Percentiles rank a stretch among this genome's conserved stretches.
Evolutionary conservation across 129 eudicot genomes (phyloP).

Genomic region (Arctium lappa): DNA sequence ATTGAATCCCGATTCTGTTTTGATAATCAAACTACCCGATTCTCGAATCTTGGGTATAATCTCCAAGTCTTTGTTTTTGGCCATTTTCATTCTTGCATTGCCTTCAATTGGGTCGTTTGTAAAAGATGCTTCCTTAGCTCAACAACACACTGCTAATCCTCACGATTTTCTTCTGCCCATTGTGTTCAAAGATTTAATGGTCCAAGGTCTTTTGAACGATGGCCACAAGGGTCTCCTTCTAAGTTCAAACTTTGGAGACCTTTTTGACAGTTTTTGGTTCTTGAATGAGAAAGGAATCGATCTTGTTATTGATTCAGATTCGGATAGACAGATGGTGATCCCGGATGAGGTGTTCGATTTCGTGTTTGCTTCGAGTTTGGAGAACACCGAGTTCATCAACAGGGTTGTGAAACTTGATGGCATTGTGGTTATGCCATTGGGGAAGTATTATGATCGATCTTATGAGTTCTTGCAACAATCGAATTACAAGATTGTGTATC

Average conservation of each 20-base stretch:
- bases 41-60: constrained; percentile 39
- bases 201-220: constrained; percentile 45
- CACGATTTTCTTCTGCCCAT: constrained; percentile 24
- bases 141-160: neutral
- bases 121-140: constrained; percentile 3
- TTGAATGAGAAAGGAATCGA: constrained; percentile 41
- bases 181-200: constrained; percentile 38
- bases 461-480: constrained; percentile 17
- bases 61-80: constrained; percentile 51
- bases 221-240: constrained; percentile 50
- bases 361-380: constrained; percentile 31
- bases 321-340: constrained; percentile 5
- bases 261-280: constrained; percentile 31
- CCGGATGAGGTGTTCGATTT: constrained; percentile 47
- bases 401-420: constrained; percentile 46
- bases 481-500: constrained; percentile 50
- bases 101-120: constrained; percentile 43
- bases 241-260: constrained; percentile 25
- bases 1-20: constrained; percentile 25
- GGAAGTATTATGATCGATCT: constrained; percentile 24
- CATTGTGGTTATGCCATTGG: constrained; percentile 36
- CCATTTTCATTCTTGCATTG: constrained; percentile 41
- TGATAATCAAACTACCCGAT: constrained; percentile 49
- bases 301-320: constrained; percentile 29
- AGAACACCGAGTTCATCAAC: constrained; percentile 18